Percentiles rank a stretch among this genome's conserved stretches.
Evolutionary conservation across 805 yeast genomes (phyloP).

Genomic region (Candida chilensis): DNA sequence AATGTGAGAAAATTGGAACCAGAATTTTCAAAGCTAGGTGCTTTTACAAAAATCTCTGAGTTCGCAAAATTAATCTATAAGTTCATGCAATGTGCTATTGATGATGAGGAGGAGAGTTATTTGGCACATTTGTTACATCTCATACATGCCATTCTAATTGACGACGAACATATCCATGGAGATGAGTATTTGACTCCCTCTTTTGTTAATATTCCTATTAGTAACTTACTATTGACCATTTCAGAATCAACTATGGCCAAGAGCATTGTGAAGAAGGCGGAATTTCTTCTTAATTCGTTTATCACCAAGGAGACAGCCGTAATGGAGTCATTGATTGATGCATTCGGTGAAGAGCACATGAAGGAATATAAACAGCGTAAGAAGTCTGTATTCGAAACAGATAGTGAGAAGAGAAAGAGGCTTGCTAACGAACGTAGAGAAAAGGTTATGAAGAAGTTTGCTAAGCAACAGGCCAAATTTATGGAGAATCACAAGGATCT

Average conservation of each 20-base stretch:
- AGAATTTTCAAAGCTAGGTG: slow-evolving; percentile 33
- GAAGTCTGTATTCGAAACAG: slow-evolving; percentile 35
- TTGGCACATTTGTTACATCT: slow-evolving; percentile 58
- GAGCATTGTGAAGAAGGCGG: slow-evolving; percentile 43
- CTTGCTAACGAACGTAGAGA: slow-evolving; percentile 55
- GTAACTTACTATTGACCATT: slow-evolving; percentile 45
- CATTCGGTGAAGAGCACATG: slow-evolving; percentile 50
- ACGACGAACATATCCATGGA: slow-evolving; percentile 36
- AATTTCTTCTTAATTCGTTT: slow-evolving; percentile 40
- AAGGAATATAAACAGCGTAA: slow-evolving; percentile 39
- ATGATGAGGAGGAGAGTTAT: slow-evolving; percentile 41
- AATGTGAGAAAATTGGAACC: slow-evolving; percentile 17
- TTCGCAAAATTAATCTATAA: slow-evolving; percentile 54
- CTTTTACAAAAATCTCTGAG: slow-evolving; percentile 37
- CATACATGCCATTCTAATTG: slow-evolving; percentile 53
- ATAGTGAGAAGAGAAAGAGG: slow-evolving; percentile 43
- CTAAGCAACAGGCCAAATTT: slow-evolving; percentile 39
- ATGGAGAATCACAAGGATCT: slow-evolving; percentile 24
- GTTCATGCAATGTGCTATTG: slow-evolving; percentile 43
- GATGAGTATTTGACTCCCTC: slow-evolving; percentile 25
- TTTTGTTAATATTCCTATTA: slow-evolving; percentile 46
- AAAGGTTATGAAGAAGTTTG: slow-evolving; percentile 53
- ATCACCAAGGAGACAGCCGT: slow-evolving; percentile 39
- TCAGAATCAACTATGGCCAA: slow-evolving; percentile 42
- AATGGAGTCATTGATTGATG: slow-evolving; percentile 38